Conservation (phyloP, 2,329 filamentous ascomycete species). For the Camptophora hylomeconis region DNA sequence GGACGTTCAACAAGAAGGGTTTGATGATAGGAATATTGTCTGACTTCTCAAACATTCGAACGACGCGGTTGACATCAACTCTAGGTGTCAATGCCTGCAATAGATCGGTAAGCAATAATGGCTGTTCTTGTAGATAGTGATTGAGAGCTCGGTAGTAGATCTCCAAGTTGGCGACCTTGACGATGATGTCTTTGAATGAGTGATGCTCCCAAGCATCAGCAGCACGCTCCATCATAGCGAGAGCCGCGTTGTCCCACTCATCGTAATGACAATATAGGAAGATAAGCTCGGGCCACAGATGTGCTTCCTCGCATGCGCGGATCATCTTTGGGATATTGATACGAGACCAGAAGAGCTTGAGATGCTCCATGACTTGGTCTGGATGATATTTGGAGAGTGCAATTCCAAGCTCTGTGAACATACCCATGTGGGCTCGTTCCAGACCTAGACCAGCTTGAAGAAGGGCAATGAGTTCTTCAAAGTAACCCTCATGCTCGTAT, state of each 20-base stretch:
- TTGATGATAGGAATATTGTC: conserved; percentile 98
- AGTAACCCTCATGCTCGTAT: conserved; percentile 94
- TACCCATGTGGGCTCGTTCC: conserved; percentile 86
- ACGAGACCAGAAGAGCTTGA: conserved; percentile 95
- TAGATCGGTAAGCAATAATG: conserved; percentile 86
- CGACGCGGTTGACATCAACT: conserved; percentile 97
- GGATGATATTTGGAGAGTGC: conserved; percentile 90
- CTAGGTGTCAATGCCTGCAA: conserved; percentile 82
- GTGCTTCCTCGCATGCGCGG: conserved; percentile 79
- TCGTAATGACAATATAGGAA: conserved; percentile 99
- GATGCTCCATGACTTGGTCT: conserved; percentile 92
- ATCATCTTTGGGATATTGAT: conserved; percentile 99
- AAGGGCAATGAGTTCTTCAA: conserved; percentile 89
- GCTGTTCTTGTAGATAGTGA: conserved; percentile 96
- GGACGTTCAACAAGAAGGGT: conserved; percentile 93
- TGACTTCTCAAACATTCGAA: conserved; percentile 96
- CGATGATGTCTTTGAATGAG: conserved; percentile 96
- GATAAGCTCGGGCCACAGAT: conserved; percentile 92
- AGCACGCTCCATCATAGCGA: conserved; percentile 95
- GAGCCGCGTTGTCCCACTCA: conserved; percentile 90
- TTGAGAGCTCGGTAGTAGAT: conserved; percentile 97
- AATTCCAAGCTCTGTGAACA: conserved; percentile 90
- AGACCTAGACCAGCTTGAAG: conserved; percentile 91
- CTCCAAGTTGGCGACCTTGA: conserved; percentile 96
- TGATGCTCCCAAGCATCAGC: conserved; percentile 98